Evolutionary conservation across 768 basidiomycete species (phyloP).

Genomic region (Lentinula lateritia): DNA sequence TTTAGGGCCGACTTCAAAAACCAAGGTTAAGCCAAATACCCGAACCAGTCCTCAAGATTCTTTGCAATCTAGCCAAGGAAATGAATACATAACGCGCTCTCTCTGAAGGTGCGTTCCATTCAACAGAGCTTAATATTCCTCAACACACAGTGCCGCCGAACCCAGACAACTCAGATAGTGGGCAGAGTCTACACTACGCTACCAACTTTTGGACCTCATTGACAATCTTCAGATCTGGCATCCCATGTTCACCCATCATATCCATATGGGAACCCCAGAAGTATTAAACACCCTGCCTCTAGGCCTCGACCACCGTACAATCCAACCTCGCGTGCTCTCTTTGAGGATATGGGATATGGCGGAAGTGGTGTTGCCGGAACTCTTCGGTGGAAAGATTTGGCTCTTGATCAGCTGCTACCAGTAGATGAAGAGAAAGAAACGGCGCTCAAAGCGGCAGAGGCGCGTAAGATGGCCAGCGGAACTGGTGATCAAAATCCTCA

Average conservation of each 20-base stretch:
- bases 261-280: constrained; percentile 84
- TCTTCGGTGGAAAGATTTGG: constrained; percentile 79
- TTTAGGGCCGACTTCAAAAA: no score
- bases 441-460: constrained; percentile 56
- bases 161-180: constrained; percentile 85
- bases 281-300: constrained; percentile 73
- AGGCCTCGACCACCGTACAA: constrained; percentile 72
- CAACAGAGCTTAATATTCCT: constrained; percentile 74
- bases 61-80: no score
- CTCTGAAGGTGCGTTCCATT: background rate
- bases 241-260: constrained; percentile 88
- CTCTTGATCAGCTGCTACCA: constrained; percentile 66
- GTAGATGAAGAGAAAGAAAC: constrained; percentile 74
- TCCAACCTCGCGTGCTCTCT: constrained; percentile 73
- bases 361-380: constrained; percentile 76
- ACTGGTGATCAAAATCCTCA: constrained; percentile 69
- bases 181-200: constrained; percentile 16
- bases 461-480: constrained; percentile 62
- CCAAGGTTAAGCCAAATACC: no score
- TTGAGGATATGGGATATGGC: constrained; percentile 81
- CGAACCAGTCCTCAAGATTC: no score
- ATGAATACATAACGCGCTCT: background rate
- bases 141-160: constrained; percentile 78
- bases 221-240: constrained; percentile 52
- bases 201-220: constrained; percentile 2